phyloP scores from a whole-genome alignment of 2,329 filamentous ascomycete genomes.

The Metarhizium rileyi region DNA sequence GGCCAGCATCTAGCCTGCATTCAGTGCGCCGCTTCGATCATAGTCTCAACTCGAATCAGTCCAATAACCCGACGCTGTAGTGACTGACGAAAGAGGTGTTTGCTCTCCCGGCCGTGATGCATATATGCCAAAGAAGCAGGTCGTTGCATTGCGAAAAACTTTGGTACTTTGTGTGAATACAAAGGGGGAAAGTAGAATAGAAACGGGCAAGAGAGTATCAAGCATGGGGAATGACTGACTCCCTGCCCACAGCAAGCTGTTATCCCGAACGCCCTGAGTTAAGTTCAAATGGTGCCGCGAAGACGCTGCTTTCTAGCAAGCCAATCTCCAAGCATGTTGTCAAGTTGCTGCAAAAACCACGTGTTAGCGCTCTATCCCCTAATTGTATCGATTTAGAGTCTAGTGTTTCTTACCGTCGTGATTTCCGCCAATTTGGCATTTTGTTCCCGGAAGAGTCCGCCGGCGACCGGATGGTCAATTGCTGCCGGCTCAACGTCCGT shows the following conservation, averaged over 20 bases:
- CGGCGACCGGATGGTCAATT: slow-evolving; percentile 76
- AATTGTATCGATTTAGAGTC: neutral
- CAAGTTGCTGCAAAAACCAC: slow-evolving; percentile 52
- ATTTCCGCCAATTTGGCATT: slow-evolving; percentile 80
- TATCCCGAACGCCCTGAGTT: neutral
- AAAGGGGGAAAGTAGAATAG: slow-evolving; percentile 1
- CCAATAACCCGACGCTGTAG: neutral
- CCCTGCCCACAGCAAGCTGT: neutral
- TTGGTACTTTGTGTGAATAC: slow-evolving; percentile 5
- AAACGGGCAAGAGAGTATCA: neutral
- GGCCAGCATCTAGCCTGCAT: neutral
- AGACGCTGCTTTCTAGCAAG: slow-evolving; percentile 60
- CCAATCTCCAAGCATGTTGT: slow-evolving; percentile 78
- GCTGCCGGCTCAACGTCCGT: slow-evolving; percentile 69
- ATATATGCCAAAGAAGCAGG: slow-evolving; percentile 5
- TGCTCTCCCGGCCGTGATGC: neutral
- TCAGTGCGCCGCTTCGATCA: neutral
- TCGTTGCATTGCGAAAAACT: neutral
- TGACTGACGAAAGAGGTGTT: neutral
- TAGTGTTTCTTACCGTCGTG: slow-evolving; percentile 49
- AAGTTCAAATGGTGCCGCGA: slow-evolving; percentile 35
- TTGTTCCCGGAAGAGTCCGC: slow-evolving; percentile 74
- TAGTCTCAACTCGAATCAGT: neutral
- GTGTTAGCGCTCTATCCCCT: slow-evolving; percentile 10
- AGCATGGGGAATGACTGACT: neutral